Base-by-base conservation (phyloP, 495 filamentous ascomycete genomes). In the Sordaria brevicollis region DNA sequence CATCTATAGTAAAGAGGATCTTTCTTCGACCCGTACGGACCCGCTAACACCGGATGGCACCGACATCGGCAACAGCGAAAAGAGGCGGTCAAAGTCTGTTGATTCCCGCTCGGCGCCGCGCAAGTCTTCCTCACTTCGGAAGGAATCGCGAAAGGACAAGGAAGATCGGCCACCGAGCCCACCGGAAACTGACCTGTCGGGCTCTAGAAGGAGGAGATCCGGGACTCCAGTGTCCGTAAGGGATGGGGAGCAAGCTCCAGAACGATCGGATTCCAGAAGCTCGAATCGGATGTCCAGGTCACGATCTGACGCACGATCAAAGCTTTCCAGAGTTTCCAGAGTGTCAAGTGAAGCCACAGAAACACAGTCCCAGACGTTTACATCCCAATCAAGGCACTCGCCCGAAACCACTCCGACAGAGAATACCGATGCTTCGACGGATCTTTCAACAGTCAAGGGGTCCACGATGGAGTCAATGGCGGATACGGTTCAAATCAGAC, bases 21-120 rank as follows among this genome's bases (percentile, higher is more conserved):
- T 87, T 67, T 78, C 75, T 29, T 67, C 68, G 7, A 80, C 77
- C 33, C 80, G 79, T 69, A 76, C 78, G 6, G 85, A 86, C 69
- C 89, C 89, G 36, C 89, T 88, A 69, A 95, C 92, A 0, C 92
- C 92, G 17, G 91, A 94, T 68, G 83, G 91, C 36, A 95, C 92
- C 39, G 92, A 95, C 74, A 76, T 94, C 11, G 88, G 90, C 37
- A 81, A 85, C 67, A 82, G 79, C 66, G 82, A 85, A 31, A 77
- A 76, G 71, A 77, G 73, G 68, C 79, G 79, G 72, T 83, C 78
- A 43, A 82, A 82, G 70, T 81, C 79, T 43, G 70, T 49, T 43
- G 80, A 77, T 29, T 76, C 73, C 7, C 76, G 74, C 19, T 65
- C 62, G 1, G 17, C 62, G 4, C 37, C 74, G 1, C 71, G 76